These are phyloP conservation scores for Aspergillus proliferans DNA, from an alignment of 2,329 filamentous ascomycete genomes.

Conservation along the genomic window DNA sequence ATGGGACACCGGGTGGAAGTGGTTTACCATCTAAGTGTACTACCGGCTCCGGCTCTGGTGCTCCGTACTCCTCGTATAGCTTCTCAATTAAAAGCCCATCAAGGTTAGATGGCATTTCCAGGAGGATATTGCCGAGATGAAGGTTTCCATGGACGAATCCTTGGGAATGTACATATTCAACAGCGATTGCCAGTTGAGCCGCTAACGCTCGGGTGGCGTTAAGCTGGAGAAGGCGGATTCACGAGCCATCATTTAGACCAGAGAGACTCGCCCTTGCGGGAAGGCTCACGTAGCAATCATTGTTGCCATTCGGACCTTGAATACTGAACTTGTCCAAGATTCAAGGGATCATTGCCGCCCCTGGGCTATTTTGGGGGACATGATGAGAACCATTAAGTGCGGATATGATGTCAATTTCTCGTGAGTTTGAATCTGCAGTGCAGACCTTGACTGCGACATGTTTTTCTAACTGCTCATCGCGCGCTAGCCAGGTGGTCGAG, in stretches of 20 bases:
- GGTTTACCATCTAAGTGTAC: conserved; percentile 16
- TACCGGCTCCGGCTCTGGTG: conserved; percentile 14
- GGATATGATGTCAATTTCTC: conserved; percentile 17
- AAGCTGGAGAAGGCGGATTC: conserved; percentile 17
- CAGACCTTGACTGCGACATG: conserved; percentile 25
- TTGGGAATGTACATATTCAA: conserved; percentile 16
- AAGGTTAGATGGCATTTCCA: conserved; percentile 15
- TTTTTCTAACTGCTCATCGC: conserved; percentile 14
- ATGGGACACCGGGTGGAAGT: conserved; percentile 23
- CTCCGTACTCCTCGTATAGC: conserved; percentile 16
- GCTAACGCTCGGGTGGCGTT: conserved; percentile 18
- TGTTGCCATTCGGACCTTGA: conserved; percentile 18
- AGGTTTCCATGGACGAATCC: conserved; percentile 33
- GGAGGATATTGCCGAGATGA: conserved; percentile 31
- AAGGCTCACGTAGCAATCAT: conserved; percentile 17
- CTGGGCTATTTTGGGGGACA: background rate
- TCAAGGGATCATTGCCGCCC: conserved; percentile 8
- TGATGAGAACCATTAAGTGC: background rate
- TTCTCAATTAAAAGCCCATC: conserved; percentile 11
- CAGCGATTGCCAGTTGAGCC: conserved; percentile 25
- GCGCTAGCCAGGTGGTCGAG: conserved; percentile 28
- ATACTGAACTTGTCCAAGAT: conserved; percentile 17
- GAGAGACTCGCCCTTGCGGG: conserved; percentile 16
- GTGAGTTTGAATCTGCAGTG: conserved; percentile 15
- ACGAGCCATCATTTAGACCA: conserved; percentile 15